Percentiles rank a stretch among this genome's conserved stretches.
Conservation (phyloP, 345 rosid genomes). For the Limnanthes douglasii region DNA sequence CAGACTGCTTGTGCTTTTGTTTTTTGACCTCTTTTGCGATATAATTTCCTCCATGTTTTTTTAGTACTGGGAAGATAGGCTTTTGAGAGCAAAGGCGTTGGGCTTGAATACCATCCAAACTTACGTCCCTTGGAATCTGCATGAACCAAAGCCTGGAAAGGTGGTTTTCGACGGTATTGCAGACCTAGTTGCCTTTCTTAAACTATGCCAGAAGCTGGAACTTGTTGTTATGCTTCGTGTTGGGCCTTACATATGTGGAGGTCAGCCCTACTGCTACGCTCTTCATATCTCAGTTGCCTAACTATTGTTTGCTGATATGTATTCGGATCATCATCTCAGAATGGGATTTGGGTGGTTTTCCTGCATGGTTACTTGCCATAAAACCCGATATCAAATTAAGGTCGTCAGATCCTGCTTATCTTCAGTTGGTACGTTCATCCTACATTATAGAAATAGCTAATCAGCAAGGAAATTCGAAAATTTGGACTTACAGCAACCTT, state of each 20-base stretch:
- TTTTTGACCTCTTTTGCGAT: too few species aligned
- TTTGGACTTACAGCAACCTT: too few species aligned
- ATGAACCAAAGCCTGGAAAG: conserved; percentile 73
- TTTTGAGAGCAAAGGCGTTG: conserved; percentile 72
- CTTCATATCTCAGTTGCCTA: neutral
- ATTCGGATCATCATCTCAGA: conserved; percentile 21
- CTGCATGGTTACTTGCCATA: conserved; percentile 77
- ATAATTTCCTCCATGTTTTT: conserved; percentile 7
- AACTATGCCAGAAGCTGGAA: conserved; percentile 67
- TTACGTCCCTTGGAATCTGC: conserved; percentile 94
- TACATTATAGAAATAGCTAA: too few species aligned
- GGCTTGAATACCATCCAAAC: conserved; percentile 81
- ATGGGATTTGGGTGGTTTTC: conserved; percentile 97
- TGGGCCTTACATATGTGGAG: conserved; percentile 95
- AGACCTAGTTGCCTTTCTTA: conserved; percentile 52
- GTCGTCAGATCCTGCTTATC: conserved; percentile 68
- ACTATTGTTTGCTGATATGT: conserved; percentile 1
- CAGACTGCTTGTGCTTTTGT: too few species aligned
- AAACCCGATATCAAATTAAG: conserved; percentile 52
- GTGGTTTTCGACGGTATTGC: conserved; percentile 67
- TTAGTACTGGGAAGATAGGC: conserved; percentile 90
- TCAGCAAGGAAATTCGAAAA: too few species aligned
- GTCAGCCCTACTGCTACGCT: conserved; percentile 14
- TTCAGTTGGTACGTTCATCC: conserved; percentile 43
- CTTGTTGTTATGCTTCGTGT: conserved; percentile 84